Conservation (phyloP, 2,329 filamentous ascomycete genomes). For the Xylariaceae sp. region DNA sequence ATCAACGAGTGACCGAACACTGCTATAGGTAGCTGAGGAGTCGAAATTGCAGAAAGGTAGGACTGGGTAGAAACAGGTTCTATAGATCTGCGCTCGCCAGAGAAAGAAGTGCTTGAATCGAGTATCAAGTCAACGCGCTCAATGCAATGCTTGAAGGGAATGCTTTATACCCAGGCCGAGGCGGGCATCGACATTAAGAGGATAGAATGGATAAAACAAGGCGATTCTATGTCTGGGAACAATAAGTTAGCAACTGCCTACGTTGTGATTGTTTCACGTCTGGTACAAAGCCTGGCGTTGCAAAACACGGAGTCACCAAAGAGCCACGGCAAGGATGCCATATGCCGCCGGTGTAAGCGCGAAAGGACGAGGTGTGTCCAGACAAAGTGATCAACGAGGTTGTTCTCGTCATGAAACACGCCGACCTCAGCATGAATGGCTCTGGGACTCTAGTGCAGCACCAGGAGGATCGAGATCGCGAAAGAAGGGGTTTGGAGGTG, state of each 20-base stretch:
- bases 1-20: slow-evolving; percentile 27
- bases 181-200: neutral
- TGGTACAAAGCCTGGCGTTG: neutral
- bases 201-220: slow-evolving; percentile 7
- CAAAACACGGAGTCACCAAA: neutral
- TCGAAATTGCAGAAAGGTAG: no score
- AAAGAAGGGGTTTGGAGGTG: neutral
- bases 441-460: neutral
- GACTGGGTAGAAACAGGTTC: neutral
- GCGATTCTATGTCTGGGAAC: neutral
- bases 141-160: slow-evolving; percentile 8
- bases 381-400: neutral
- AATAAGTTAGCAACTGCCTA: slow-evolving; percentile 2
- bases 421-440: neutral
- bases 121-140: neutral
- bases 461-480: neutral
- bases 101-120: neutral
- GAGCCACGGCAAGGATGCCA: neutral
- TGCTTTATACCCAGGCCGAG: slow-evolving; percentile 8
- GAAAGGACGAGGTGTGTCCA: neutral
- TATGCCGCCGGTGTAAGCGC: neutral
- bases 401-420: neutral
- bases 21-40: no score
- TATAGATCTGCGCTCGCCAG: neutral
- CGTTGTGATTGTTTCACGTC: neutral